These are phyloP conservation scores for Sporothrix pseudoabietina DNA, from an alignment of 2,329 filamentous ascomycete species.

Conservation along the genomic window DNA sequence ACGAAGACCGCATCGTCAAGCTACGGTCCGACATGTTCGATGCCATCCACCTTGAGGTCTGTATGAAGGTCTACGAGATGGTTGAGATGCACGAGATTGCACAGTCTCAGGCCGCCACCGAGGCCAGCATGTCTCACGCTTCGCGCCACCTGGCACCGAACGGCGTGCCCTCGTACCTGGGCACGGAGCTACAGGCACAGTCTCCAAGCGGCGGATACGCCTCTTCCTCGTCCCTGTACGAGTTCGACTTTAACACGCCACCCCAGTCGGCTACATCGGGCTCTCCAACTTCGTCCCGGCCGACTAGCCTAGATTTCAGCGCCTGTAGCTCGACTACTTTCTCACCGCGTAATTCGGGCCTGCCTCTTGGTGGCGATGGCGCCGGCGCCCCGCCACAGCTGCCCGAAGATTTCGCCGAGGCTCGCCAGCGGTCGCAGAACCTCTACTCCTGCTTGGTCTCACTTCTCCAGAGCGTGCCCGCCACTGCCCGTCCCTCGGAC, in stretches of 20 bases:
- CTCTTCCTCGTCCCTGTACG: not conserved
- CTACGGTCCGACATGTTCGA: conserved; percentile 63
- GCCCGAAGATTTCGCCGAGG: conserved; percentile 44
- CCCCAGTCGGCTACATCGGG: conserved; percentile 21
- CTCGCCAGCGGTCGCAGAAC: conserved; percentile 50
- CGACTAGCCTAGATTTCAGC: conserved; percentile 57
- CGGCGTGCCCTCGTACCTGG: conserved; percentile 27
- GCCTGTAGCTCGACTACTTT: conserved; percentile 52
- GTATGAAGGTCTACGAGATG: conserved; percentile 61
- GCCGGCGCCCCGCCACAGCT: conserved; percentile 34
- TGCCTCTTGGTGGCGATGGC: conserved; percentile 39
- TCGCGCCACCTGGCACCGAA: conserved; percentile 16
- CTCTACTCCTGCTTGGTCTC: conserved; percentile 58
- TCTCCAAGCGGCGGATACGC: not conserved
- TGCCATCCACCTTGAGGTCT: conserved; percentile 64
- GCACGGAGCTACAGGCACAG: conserved; percentile 31
- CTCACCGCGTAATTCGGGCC: conserved; percentile 54
- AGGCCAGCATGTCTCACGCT: conserved; percentile 4
- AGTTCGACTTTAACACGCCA: conserved; percentile 35
- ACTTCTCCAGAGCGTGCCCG: conserved; percentile 55
- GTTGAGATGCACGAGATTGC: conserved; percentile 49
- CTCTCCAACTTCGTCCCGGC: conserved; percentile 48
- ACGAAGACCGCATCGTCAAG: conserved; percentile 64
- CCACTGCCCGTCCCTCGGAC: conserved; percentile 45
- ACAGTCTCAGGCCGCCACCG: not conserved